Evolutionary conservation across 2,329 filamentous ascomycete genomes (phyloP), one percentile per base, ranked within the genome.

Genomic region (Balansia obtecta): DNA sequence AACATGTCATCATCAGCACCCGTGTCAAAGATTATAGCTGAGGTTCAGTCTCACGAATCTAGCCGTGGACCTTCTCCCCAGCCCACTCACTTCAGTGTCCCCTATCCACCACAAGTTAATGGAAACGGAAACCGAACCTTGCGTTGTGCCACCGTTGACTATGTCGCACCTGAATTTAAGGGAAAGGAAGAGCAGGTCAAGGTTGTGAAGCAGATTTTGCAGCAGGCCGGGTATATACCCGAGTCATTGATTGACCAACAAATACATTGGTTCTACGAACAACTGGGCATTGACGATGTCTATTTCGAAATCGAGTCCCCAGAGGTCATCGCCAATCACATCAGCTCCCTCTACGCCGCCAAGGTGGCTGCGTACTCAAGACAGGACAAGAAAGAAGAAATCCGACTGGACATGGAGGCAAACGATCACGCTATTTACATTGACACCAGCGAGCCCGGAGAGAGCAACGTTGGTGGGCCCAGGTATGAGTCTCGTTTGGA

Each of bases 361-460:
- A 97, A 97, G 73, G 83, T 97, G 45, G 93, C 93, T 38, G 90
- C 93, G 9, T 93, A 87, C 65, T 88, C 91, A 37, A 83, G 93
- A 51, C 86, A 94, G 66, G 91, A 97, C 70, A 94, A 94, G 75
- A 84, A 85, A 58, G 79, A 97, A 61, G 90, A 97, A 70, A 96
- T 98, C 60, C 82, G 90, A 55, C 73, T 98, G 41, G 91, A 97
- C 65, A 96, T 96, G 80, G 93, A 98, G 70, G 88, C 88, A 20
- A 73, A 77, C 52, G 93, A 97, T 65, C 93, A 97, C 64, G 93
- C 93, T 53, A 94, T 97, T 63, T 98, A 97, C 72, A 97, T 98
- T 58, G 93, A 98, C 66, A 98, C 93, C 50, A 96, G 90, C 68
- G 85, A 85, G 63, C 91, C 93, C 15, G 93, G 93, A 57, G 74